Conservation (phyloP, 2,329 filamentous ascomycete genomes). For the Drechmeria coniospora region DNA sequence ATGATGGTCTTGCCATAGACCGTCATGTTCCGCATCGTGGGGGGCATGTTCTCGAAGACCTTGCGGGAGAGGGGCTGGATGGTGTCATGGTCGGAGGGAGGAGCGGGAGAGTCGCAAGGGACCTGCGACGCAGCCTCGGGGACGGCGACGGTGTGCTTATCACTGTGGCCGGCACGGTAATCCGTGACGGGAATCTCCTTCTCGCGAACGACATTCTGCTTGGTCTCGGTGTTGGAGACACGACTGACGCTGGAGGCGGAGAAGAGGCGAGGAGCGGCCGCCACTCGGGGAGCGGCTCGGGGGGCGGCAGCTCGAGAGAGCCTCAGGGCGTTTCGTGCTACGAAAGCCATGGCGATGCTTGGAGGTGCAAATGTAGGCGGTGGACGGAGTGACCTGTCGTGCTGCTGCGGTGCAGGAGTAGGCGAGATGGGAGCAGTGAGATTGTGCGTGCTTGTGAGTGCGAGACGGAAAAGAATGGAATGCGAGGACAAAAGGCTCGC, state of each 20-base stretch:
- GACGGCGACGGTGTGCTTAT: slow-evolving; percentile 41
- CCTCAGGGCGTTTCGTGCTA: slow-evolving; percentile 19
- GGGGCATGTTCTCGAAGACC: slow-evolving; percentile 40
- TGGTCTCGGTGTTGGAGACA: slow-evolving; percentile 24
- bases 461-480: no score
- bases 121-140: slow-evolving; percentile 24
- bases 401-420: no score
- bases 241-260: slow-evolving; percentile 14
- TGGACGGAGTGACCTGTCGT: background rate
- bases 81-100: slow-evolving; percentile 27
- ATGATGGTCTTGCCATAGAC: slow-evolving; percentile 57
- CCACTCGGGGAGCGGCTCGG: slow-evolving; percentile 9
- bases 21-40: slow-evolving; percentile 53
- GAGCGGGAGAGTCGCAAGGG: slow-evolving; percentile 23
- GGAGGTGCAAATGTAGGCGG: background rate
- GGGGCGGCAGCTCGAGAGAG: slow-evolving; percentile 16
- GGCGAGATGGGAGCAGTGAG: no score
- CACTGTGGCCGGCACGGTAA: slow-evolving; percentile 31
- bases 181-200: slow-evolving; percentile 41
- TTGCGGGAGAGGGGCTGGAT: slow-evolving; percentile 36
- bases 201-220: slow-evolving; percentile 39
- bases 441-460: no score
- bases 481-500: no score
- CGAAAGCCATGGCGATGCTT: slow-evolving; percentile 17
- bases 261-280: slow-evolving; percentile 15